These are phyloP conservation scores for Physcomitrium patens DNA, from an alignment of 225 moss, liverwort and hornwort genomes.

Conservation along the genomic window DNA sequence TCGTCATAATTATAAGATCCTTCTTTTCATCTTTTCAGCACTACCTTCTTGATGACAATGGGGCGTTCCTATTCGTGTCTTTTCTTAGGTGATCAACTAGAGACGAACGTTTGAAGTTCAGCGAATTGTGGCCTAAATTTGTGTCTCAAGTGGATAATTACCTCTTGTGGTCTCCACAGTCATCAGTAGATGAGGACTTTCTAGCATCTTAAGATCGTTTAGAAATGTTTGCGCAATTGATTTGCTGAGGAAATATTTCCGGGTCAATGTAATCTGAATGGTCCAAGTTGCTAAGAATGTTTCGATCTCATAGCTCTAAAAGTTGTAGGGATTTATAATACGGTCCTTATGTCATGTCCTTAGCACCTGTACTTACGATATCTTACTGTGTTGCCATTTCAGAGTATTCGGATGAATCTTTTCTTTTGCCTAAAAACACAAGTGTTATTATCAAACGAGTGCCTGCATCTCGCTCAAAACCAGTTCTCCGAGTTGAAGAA, in stretches of 20 bases:
- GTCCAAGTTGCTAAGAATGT: background rate
- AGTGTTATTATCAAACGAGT: conserved; percentile 95
- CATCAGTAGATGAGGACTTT: background rate
- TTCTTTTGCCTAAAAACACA: conserved; percentile 93
- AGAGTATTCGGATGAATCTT: conserved; percentile 90
- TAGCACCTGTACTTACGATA: conserved; percentile 13
- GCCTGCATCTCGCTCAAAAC: conserved; percentile 78
- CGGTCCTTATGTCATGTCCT: background rate
- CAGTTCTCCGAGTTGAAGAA: conserved; percentile 87
- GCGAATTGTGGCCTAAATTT: background rate
- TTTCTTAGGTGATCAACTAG: background rate
- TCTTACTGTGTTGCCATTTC: conserved; percentile 32
- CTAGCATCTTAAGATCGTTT: background rate
- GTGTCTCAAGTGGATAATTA: conserved; percentile 8
- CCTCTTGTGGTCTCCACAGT: background rate
- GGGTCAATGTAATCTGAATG: background rate
- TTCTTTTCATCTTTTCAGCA: background rate
- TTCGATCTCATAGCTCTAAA: background rate
- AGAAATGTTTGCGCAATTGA: background rate
- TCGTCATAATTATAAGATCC: background rate
- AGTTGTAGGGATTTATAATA: background rate
- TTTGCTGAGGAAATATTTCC: background rate
- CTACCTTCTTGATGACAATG: background rate
- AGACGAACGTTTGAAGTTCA: conserved; percentile 20
- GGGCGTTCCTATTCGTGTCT: background rate